Evolutionary conservation across 331 rosid genomes (phyloP), one percentile per base, ranked within the genome.

Genomic region (Quercus lobata): DNA sequence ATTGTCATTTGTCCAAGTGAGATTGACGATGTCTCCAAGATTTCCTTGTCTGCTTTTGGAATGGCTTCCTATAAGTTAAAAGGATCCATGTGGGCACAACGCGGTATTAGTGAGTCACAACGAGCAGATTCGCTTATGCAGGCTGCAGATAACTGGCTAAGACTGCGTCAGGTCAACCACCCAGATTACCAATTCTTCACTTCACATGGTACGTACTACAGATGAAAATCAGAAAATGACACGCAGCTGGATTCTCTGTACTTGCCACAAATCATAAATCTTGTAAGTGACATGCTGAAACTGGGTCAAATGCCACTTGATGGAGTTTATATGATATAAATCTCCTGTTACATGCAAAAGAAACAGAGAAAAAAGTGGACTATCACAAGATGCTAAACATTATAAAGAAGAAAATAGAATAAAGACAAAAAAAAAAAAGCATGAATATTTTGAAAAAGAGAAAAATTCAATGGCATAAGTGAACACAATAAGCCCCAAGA

Each of bases 41-140:
- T 90, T 77, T 82, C 90, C 5, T 55, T 92, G 7, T 85, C 75
- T 27, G 85, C 82, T 61, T 87, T 92, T 71, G 97, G 92, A 57
- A 78, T 92, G 91, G 97, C 92, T 58, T 86, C 92, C 14, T 90
- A 92, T 53, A 89, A 92, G 86, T 78, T 92, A 72, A 92, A 92
- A 69, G 92, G 90, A 53, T 85, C 88, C 54, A 41, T 83, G 66
- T 89, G 97, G 97, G 75, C 77, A 57, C 86, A 86, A 69, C 82
- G 81, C 27, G 90, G 90, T 61, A 75, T 46, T 19, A 55, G 62
- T 34, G 96, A 89, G 70, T 86, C 84, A 80, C 91, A 86, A 75
- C 53, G 1, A 12, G 86, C 87, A 5, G 85, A 85, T 82, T 90
- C 84, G 73, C 91, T 89, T 78, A 77, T 81, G 83, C 88, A 88